Base-by-base conservation (phyloP, 2,329 filamentous ascomycete genomes). In the Tolypocladium guangdongense region DNA sequence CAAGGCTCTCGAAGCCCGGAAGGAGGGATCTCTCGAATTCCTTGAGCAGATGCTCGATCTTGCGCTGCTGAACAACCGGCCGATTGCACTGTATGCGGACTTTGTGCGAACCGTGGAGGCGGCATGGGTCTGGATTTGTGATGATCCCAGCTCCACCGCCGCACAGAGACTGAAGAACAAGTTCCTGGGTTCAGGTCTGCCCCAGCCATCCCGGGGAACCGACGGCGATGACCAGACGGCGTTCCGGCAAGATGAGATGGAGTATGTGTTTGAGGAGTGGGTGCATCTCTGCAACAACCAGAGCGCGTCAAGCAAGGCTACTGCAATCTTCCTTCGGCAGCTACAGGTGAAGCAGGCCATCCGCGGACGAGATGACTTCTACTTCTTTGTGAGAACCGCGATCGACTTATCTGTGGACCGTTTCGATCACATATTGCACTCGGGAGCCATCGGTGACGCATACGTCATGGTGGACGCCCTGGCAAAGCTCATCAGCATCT, bases 201-300 rank as follows among this genome's bases (percentile, higher is more conserved):
- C 70, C 3, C 69, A 71, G 38, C 66, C 71, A 8, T 58, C 65
- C 57, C 66, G 56, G 66, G 74, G 50, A 75, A 77, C 58, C 68
- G 77, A 76, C 33, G 81, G 78, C 24, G 81, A 85, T 54, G 78
- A 82, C 50, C 60, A 63, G 35, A 52, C 50, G 39, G 68, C 73
- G 39, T 76, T 81, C 35, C 84, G 84, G 60, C 82, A 84, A 57
- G 89, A 95, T 57, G 90, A 96, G 67, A 83, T 95, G 71, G 90
- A 95, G 61, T 97, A 99, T 65, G 80, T 96, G 22, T 96, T 99
- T 63, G 90, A 92, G 45, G 93, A 99, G 71, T 99, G 93, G 93
- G 81, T 92, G 32, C 84, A 86, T 55, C 79, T 96, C 8, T 86
- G 80, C 71, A 87, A 87, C 68, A 88, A 90, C 61, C 80, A 83